Conservation (phyloP, 306 rosid species). For the Corylus americana region DNA sequence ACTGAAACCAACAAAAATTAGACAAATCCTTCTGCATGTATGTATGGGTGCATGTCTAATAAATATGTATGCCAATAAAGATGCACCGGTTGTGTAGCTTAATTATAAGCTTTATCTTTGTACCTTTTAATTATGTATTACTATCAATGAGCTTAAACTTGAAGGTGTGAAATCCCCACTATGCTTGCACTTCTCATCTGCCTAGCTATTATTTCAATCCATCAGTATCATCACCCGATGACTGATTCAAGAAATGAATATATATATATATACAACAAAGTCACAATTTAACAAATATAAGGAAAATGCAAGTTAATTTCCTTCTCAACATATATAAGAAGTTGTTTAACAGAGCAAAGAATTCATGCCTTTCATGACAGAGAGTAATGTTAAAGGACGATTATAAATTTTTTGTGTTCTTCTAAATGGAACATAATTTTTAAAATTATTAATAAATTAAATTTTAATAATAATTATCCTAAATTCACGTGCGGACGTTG, state of each 20-base stretch:
- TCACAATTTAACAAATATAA: too few species aligned
- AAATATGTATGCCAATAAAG: not conserved
- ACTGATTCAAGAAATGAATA: not conserved
- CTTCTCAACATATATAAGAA: too few species aligned
- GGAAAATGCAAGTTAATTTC: too few species aligned
- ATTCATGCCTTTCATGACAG: too few species aligned
- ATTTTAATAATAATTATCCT: too few species aligned
- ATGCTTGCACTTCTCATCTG: not conserved
- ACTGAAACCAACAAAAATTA: not conserved
- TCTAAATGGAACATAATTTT: too few species aligned
- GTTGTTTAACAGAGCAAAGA: too few species aligned
- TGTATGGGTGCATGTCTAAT: not conserved
- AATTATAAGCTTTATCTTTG: not conserved
- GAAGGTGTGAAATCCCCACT: not conserved
- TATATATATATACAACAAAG: not conserved
- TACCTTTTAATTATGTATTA: not conserved
- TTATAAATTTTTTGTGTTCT: too few species aligned
- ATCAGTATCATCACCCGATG: not conserved
- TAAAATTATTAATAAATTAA: too few species aligned
- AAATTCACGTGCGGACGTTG: too few species aligned
- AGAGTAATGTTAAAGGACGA: too few species aligned
- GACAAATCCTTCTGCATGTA: not conserved
- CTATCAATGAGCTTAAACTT: not conserved
- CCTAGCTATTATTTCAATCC: not conserved
- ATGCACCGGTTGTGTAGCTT: not conserved